These are phyloP conservation scores for Pleurotus giganteus DNA, from an alignment of 768 basidiomycete species.

Conservation along the genomic window DNA sequence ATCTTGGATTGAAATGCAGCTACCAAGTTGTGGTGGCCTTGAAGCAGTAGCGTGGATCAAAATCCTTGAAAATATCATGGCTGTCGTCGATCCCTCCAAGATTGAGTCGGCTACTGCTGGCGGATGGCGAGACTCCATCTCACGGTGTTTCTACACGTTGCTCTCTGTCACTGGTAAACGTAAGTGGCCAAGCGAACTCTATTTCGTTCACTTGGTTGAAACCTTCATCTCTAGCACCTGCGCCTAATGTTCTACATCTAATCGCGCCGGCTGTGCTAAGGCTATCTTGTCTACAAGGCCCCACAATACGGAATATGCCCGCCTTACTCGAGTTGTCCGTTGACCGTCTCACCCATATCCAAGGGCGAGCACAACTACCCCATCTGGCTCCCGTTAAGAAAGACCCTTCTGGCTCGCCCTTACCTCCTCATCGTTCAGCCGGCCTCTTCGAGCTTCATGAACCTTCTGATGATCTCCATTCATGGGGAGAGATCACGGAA, in stretches of 20 bases:
- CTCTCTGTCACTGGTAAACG: constrained; percentile 28
- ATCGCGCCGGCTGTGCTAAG: constrained; percentile 31
- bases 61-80: constrained; percentile 62
- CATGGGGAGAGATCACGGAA: constrained; percentile 55
- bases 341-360: neutral
- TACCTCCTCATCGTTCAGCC: constrained; percentile 31
- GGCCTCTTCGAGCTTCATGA: constrained; percentile 32
- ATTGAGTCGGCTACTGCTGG: constrained; percentile 52
- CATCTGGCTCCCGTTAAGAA: constrained; percentile 11
- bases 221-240: constrained; percentile 15
- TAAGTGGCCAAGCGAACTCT: constrained; percentile 18
- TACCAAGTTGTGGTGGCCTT: constrained; percentile 31
- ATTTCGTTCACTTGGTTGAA: neutral
- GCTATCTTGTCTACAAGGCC: constrained; percentile 31
- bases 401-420: neutral
- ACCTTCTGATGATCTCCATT: constrained; percentile 25
- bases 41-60: constrained; percentile 62
- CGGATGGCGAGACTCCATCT: constrained; percentile 58
- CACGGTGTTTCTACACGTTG: constrained; percentile 47
- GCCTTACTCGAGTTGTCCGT: constrained; percentile 28
- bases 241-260: constrained; percentile 11
- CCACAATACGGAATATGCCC: constrained; percentile 22
- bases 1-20: constrained; percentile 81
- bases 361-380: neutral
- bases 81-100: constrained; percentile 47